Evolutionary conservation across 768 basidiomycete genomes (phyloP), one percentile per base, ranked within the genome.

Genomic region (Serendipita vermifera): DNA sequence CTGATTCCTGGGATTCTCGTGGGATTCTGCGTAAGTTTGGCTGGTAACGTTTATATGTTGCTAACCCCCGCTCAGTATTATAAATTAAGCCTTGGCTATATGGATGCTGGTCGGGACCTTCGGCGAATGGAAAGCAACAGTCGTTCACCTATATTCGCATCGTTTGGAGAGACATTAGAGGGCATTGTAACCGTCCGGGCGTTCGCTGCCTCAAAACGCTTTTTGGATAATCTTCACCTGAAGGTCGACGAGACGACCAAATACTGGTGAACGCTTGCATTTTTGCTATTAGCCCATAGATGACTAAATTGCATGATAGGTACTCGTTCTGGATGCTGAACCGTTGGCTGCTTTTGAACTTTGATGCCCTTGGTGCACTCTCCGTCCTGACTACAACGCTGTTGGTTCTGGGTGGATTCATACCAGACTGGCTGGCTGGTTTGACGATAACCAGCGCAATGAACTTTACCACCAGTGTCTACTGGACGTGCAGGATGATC

Each of bases 41-140:
- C n/a, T n/a, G n/a, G n/a, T n/a, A n/a, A n/a, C n/a, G n/a, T n/a
- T n/a, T n/a, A n/a, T n/a, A n/a, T 36, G 15, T 38, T 5, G n/a
- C 54, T 24, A 15, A 31, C 6, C 20, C 15, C 14, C 40, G 20
- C 17, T 54, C 41, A 38, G 29, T 56, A 56, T 27, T 56, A 41
- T 22, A 48, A 56, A 20, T 41, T 56, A 7, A 56, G 39, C 3
- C 40, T 57, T 32, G 62, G 54, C 1, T 64, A 69, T 60, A 59
- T 72, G 32, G 81, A 81, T 62, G 86, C 87, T 0, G 87, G 88
- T 0, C 78, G 92, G 40, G 89, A 92, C 63, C 70, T 96, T n/a
- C 78, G 90, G 57, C 77, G 92, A 20, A 88, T 96, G 82, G 92
- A 94, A 66, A 87, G 88, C 2, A 93, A 87, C 62, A 79, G 84